Evolutionary conservation across 2,329 filamentous ascomycete genomes (phyloP).

Genomic region (Rasamsonia emersonii): DNA sequence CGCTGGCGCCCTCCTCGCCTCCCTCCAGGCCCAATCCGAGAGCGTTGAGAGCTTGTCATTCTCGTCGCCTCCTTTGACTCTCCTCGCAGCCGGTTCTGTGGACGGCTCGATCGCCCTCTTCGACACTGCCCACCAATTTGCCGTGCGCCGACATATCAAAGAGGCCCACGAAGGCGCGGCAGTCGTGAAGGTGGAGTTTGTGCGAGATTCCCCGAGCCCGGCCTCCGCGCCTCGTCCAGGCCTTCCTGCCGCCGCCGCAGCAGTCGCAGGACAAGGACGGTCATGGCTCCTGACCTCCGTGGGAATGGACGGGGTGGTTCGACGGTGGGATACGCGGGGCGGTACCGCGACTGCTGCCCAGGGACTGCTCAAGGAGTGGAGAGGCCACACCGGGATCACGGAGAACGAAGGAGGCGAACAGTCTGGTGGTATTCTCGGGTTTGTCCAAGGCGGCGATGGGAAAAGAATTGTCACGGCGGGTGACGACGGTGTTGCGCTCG

Average conservation of each 20-base stretch:
- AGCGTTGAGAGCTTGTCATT: constrained; percentile 69
- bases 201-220: constrained; percentile 40
- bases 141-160: constrained; percentile 70
- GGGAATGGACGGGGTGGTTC: constrained; percentile 85
- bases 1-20: constrained; percentile 68
- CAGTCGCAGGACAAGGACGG: constrained; percentile 30
- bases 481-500: constrained; percentile 57
- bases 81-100: constrained; percentile 56
- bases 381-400: constrained; percentile 54
- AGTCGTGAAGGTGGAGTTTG: constrained; percentile 88
- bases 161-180: constrained; percentile 81
- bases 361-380: constrained; percentile 79
- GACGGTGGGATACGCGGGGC: constrained; percentile 74
- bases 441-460: constrained; percentile 68
- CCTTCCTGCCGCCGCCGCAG: constrained; percentile 15
- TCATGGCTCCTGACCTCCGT: constrained; percentile 72
- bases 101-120: constrained; percentile 71
- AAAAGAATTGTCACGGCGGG: constrained; percentile 78
- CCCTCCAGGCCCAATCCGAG: constrained; percentile 68
- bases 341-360: constrained; percentile 58
- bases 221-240: constrained; percentile 20
- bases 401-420: constrained; percentile 57
- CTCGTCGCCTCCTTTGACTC: constrained; percentile 50
- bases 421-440: constrained; percentile 79
- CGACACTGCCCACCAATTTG: constrained; percentile 77